A percentile compares a stretch with the other conserved stretches of the same genome.
Evolutionary conservation across 2,329 filamentous ascomycete species (phyloP).

Genomic region (Ophiocordyceps sinensis): DNA sequence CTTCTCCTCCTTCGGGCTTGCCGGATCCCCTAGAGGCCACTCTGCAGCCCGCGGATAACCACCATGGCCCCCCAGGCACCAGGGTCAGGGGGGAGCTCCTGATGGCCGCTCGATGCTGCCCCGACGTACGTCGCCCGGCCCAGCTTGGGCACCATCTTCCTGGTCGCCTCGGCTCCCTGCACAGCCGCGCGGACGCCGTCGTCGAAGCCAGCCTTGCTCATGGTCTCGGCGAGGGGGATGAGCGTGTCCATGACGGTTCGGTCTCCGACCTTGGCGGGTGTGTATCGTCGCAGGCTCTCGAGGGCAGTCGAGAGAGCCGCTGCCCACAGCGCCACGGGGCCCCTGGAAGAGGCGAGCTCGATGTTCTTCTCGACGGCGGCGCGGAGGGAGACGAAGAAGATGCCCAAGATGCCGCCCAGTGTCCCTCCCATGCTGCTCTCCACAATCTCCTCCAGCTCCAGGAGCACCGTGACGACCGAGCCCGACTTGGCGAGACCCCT

Average conservation of each 20-base stretch:
- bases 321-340: conserved; percentile 26
- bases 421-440: conserved; percentile 40
- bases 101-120: conserved; percentile 33
- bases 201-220: conserved; percentile 34
- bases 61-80: conserved; percentile 57
- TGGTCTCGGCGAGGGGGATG: conserved; percentile 35
- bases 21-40: conserved; percentile 3
- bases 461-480: conserved; percentile 31
- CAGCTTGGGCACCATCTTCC: conserved; percentile 47
- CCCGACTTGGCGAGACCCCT: conserved; percentile 23
- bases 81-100: conserved; percentile 48
- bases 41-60: conserved; percentile 26
- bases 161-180: conserved; percentile 46
- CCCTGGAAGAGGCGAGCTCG: conserved; percentile 13
- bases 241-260: conserved; percentile 43
- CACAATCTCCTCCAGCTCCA: conserved; percentile 37
- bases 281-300: conserved; percentile 33
- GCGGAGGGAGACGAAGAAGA: conserved; percentile 36
- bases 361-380: conserved; percentile 25
- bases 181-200: conserved; percentile 44
- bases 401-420: conserved; percentile 36
- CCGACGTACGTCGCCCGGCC: conserved; percentile 57
- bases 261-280: conserved; percentile 39
- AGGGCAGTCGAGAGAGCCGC: conserved; percentile 27
- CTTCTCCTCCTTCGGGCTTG: not conserved